A percentile compares a stretch with the other conserved stretches of the same genome.
These are phyloP conservation scores for Capronia epimyces DNA, from an alignment of 2,329 filamentous ascomycete genomes.

Conservation along the genomic window DNA sequence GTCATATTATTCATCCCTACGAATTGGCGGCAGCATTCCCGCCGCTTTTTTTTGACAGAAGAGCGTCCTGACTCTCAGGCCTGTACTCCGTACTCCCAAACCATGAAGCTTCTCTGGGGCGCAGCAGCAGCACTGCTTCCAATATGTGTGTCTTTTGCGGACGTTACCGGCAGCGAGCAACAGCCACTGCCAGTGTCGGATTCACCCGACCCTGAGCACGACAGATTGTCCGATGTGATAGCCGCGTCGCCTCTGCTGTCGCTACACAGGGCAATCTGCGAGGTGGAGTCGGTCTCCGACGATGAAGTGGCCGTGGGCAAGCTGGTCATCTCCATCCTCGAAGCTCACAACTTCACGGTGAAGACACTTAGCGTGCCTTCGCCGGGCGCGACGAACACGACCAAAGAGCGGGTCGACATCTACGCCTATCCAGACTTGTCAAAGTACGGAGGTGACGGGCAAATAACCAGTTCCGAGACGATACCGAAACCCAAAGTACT, in stretches of 20 bases:
- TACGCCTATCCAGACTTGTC: constrained; percentile 55
- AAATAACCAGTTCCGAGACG: not conserved
- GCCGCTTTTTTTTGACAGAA: too few species aligned
- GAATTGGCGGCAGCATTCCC: too few species aligned
- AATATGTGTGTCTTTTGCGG: not conserved
- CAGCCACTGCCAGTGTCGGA: not conserved
- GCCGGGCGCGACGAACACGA: constrained; percentile 26
- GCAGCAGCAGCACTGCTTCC: constrained; percentile 2
- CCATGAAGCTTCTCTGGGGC: constrained; percentile 12
- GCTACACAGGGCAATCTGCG: constrained; percentile 69
- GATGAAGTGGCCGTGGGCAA: constrained; percentile 63
- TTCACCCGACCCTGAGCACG: constrained; percentile 1
- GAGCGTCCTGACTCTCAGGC: not conserved
- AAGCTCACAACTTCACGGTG: constrained; percentile 55
- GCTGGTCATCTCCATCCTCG: constrained; percentile 64
- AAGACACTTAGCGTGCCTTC: constrained; percentile 49
- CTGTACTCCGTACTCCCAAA: not conserved
- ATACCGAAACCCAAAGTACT: constrained; percentile 37
- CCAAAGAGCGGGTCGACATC: constrained; percentile 64
- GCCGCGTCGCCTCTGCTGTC: constrained; percentile 54
- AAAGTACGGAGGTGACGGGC: constrained; percentile 7
- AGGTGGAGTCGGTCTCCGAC: constrained; percentile 65
- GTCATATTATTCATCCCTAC: too few species aligned
- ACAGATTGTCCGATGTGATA: constrained; percentile 36
- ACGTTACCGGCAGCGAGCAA: not conserved